Evolutionary conservation across 306 rosid species (phyloP).

Genomic region (Quercus gilva): DNA sequence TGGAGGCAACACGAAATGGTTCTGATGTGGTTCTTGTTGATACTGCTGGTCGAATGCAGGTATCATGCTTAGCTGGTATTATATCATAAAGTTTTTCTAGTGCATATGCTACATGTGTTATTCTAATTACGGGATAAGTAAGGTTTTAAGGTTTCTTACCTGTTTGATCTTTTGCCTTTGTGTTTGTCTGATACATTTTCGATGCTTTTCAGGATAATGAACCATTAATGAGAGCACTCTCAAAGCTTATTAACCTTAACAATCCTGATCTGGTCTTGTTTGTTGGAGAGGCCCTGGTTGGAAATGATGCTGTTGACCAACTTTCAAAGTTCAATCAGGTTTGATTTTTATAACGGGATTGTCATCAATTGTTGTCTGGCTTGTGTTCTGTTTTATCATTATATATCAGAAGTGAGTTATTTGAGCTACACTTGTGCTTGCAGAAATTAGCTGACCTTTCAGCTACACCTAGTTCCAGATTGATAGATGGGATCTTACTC

Average conservation of each 20-base stretch:
- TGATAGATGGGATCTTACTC: conserved; percentile 94
- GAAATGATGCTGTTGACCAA: conserved; percentile 97
- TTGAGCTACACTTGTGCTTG: conserved; percentile 5
- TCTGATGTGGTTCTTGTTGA: conserved; percentile 98
- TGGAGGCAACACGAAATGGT: conserved; percentile 83
- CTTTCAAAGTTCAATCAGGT: conserved; percentile 98
- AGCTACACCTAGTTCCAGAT: conserved; percentile 52
- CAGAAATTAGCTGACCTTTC: conserved; percentile 96
- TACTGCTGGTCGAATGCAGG: conserved; percentile 99
- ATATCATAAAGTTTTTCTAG: not conserved
- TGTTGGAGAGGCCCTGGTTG: conserved; percentile 97
- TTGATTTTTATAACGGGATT: conserved; percentile 1
- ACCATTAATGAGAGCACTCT: conserved; percentile 93
- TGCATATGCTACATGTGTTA: not conserved
- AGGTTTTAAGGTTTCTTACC: not conserved
- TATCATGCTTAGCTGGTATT: conserved; percentile 22
- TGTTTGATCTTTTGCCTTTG: not conserved
- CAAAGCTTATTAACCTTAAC: conserved; percentile 87
- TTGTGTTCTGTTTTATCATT: not conserved
- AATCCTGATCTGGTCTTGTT: conserved; percentile 89
- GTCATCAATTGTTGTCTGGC: not conserved
- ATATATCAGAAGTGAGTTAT: conserved; percentile 22
- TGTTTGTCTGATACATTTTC: conserved; percentile 1
- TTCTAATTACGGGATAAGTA: not conserved
- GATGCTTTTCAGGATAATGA: conserved; percentile 75